Evolutionary conservation across 345 rosid species (phyloP), one percentile per base, ranked within the genome.

Genomic region (Brassica nigra): DNA sequence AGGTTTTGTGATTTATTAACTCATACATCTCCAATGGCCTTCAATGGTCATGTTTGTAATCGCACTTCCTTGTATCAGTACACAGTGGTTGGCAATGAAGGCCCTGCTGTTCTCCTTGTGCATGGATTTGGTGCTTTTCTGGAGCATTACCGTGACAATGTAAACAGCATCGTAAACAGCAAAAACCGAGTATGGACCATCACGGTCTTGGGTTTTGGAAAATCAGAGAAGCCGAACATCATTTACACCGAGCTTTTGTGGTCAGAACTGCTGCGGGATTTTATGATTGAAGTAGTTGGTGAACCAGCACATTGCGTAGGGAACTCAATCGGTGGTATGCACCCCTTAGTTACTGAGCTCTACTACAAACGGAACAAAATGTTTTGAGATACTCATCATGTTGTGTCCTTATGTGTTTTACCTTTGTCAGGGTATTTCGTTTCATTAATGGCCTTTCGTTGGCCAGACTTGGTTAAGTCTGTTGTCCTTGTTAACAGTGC

Each of bases 71-170:
- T 70, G 77, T 68, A 52, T 75, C 80, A 80, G 97, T 94, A 92
- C 76, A 84, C 89, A 29, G 81, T 83, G 63, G 85, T 55, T 80
- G 98, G 97, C 27, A 57, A 78, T 57, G 76, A 78, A 83, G 97
- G 97, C 71, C 97, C 97, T 72, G 86, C 95, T 1, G 79, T 82
- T 76, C 89, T 94, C 68, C 90, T 92, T 47, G 97, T 94, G 69
- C 97, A 94, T 85, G 97, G 98, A 69, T 94, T 94, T 89, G 98
- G 97, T 78, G 97, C 98, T 42, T 94, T 92, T 83, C 75, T 89
- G 70, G 96, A 92, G 86, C 97, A 94, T 72, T 94, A 87, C 75
- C 92, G 96, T 1, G 93, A 92, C 79, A 92, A 94, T 62, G 80
- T 92, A 69, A 62, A 31, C 66, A 81, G 57, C 62, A 81, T 94